phyloP scores from a whole-genome alignment of 2,329 filamentous ascomycete genomes.

The Microsporum canis region DNA sequence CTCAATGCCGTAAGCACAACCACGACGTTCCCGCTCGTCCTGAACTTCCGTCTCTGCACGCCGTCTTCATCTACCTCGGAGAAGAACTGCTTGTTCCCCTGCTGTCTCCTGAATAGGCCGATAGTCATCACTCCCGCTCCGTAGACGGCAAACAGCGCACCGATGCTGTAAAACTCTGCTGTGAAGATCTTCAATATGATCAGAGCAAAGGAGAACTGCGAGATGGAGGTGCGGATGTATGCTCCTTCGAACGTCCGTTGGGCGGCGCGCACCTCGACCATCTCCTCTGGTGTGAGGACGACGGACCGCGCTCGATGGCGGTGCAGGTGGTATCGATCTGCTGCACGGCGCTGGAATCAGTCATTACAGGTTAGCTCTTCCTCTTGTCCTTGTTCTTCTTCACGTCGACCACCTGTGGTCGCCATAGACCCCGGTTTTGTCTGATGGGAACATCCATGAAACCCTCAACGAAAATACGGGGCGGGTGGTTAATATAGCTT shows the following conservation, averaged over 20 bases:
- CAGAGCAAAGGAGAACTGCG: constrained; percentile 89
- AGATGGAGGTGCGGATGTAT: constrained; percentile 87
- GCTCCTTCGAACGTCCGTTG: constrained; percentile 96
- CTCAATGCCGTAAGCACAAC: constrained; percentile 51
- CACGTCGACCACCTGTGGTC: not conserved
- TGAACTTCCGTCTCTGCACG: constrained; percentile 49
- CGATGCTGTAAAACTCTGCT: constrained; percentile 88
- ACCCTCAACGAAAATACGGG: not conserved
- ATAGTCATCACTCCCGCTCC: constrained; percentile 74
- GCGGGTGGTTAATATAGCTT: not conserved
- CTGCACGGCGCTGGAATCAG: constrained; percentile 47
- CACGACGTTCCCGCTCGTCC: constrained; percentile 56
- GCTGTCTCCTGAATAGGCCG: constrained; percentile 72
- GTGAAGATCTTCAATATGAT: constrained; percentile 96
- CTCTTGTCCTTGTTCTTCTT: not conserved
- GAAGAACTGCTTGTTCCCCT: constrained; percentile 93
- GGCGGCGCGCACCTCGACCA: constrained; percentile 87
- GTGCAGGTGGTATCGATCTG: constrained; percentile 65
- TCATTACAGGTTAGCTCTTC: not conserved
- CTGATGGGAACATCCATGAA: not conserved
- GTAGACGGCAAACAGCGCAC: constrained; percentile 89
- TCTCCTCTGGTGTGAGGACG: constrained; percentile 67
- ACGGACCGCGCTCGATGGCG: constrained; percentile 75
- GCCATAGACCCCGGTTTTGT: no score
- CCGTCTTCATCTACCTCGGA: constrained; percentile 46